Base-by-base conservation (phyloP, 1,284 basidiomycete genomes). In the Meripilus lineatus region DNA sequence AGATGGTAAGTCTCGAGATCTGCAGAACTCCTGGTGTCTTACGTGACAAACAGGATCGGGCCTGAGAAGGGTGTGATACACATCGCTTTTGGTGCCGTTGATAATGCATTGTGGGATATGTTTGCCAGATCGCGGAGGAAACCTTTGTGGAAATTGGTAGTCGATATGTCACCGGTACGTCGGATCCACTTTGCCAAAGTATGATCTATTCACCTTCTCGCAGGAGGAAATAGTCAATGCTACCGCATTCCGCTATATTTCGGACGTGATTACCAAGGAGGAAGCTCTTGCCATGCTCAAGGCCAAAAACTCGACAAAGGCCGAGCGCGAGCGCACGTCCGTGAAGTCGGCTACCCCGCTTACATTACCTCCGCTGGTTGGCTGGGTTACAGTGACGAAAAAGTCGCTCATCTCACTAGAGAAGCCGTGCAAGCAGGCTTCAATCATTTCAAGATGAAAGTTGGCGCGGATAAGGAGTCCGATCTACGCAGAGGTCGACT, bases 371-470 rank as follows among this genome's bases (percentile, higher is more conserved):
- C 87, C 11, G 93, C 89, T 21, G 93, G 93, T 40, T 95, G 92
- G 92, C 77, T 93, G 18, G 89, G 84, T 2, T 97, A 97, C 69
- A 79, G 77, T 23, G 93, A 97, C 59, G 93, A 93, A 59, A 97
- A 97, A 64, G 82, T 97, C 37, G 79, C 81, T 3, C 78, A 82
- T 14, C 75, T 98, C 43, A 96, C 91, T 2, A 84, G 84, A 58
- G 88, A 90, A 60, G 89, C 93, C 23, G 74, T 98, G 42, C 67
- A 75, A 22, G 81, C 79, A 40, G 93, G 93, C 24, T 95, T 95
- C 78, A 92, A 90, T 70, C 90, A 93, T 68, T 94, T 95, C 77
- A 94, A 94, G 72, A 93, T 95, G 84, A 97, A 97, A 71, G 93
- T 98, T 50, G 94, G 94, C 44, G 84, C 87, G 28, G 76, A 89